Percentiles rank a stretch among this genome's conserved stretches.
phyloP scores from a whole-genome alignment of 371 early-diverging fungal species.

The Mucor racemosus region DNA sequence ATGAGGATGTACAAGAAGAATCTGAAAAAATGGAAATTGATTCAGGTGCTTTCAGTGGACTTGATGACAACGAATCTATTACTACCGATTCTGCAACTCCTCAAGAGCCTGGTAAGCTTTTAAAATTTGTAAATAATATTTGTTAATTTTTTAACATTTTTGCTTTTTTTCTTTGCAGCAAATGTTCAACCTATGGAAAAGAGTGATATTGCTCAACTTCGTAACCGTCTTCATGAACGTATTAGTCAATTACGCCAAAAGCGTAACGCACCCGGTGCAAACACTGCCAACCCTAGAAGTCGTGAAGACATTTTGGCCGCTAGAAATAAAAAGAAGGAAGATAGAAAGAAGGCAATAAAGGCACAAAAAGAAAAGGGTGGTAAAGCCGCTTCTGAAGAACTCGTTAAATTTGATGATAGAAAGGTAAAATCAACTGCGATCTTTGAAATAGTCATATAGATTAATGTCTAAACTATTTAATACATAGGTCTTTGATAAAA shows the following conservation, averaged over 20 bases:
- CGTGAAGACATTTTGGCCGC: conserved; percentile 79
- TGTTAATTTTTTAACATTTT: neutral
- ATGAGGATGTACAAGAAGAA: conserved; percentile 44
- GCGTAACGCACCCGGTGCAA: conserved; percentile 61
- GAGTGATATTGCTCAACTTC: conserved; percentile 67
- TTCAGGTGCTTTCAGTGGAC: conserved; percentile 29
- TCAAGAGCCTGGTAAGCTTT: conserved; percentile 34
- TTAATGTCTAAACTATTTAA: too few relatives aligned
- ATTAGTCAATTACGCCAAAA: conserved; percentile 72
- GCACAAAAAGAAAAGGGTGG: conserved; percentile 70
- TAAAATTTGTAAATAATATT: too few relatives aligned
- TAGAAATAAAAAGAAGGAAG: conserved; percentile 79
- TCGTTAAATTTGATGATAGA: conserved; percentile 54
- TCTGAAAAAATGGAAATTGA: conserved; percentile 39
- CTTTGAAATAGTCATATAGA: too few relatives aligned
- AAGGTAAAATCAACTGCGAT: too few relatives aligned
- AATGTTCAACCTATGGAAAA: conserved; percentile 46
- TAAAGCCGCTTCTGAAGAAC: conserved; percentile 53
- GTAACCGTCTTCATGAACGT: conserved; percentile 71
- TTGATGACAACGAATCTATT: conserved; percentile 41
- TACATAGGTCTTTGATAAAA: too few relatives aligned
- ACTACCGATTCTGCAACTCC: conserved; percentile 35
- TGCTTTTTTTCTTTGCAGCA: too few relatives aligned
- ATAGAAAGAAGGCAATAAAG: conserved; percentile 69
- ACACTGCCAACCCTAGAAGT: conserved; percentile 57